Percentiles rank a stretch among this genome's conserved stretches.
Conservation (phyloP, 768 basidiomycete species). For the Podaxis rugospora region DNA sequence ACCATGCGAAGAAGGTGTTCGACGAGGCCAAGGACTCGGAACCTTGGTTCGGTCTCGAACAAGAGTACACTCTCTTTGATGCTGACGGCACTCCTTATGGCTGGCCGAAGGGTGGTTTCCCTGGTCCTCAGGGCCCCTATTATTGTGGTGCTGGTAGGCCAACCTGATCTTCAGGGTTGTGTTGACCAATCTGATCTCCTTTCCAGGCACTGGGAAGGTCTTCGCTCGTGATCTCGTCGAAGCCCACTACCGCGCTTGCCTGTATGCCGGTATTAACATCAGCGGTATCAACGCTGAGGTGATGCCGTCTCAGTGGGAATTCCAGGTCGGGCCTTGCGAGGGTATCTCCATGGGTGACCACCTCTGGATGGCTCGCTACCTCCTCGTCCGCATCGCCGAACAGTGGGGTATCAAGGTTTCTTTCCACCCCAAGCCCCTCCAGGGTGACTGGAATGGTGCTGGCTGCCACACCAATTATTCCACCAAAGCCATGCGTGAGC, state of each 20-base stretch:
- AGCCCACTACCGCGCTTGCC: slow-evolving; percentile 97
- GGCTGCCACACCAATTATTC: slow-evolving; percentile 99
- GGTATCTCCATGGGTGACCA: slow-evolving; percentile 99
- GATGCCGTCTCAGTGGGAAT: slow-evolving; percentile 99
- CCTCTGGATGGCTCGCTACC: slow-evolving; percentile 98
- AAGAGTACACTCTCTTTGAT: slow-evolving; percentile 98
- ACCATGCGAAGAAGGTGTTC: slow-evolving; percentile 93
- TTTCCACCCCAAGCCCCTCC: slow-evolving; percentile 98
- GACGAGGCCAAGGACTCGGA: slow-evolving; percentile 74
- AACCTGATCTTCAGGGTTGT: not conserved
- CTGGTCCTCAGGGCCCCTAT: slow-evolving; percentile 98
- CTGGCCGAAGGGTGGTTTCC: slow-evolving; percentile 99
- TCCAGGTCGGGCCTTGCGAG: slow-evolving; percentile 98
- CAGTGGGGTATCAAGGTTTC: slow-evolving; percentile 98
- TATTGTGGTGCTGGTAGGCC: slow-evolving; percentile 95
- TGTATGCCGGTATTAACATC: slow-evolving; percentile 95
- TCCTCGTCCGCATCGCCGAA: slow-evolving; percentile 93
- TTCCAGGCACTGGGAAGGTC: slow-evolving; percentile 88
- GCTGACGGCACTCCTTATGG: slow-evolving; percentile 86
- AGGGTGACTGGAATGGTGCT: slow-evolving; percentile 99
- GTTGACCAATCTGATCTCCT: slow-evolving; percentile 15
- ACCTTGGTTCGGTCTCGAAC: slow-evolving; percentile 99
- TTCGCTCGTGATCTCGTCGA: slow-evolving; percentile 98
- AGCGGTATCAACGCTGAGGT: slow-evolving; percentile 99
- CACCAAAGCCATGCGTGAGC: slow-evolving; percentile 91